phyloP scores from a whole-genome alignment of 352 stramenopile species.

The Phytophthora agathidicida region DNA sequence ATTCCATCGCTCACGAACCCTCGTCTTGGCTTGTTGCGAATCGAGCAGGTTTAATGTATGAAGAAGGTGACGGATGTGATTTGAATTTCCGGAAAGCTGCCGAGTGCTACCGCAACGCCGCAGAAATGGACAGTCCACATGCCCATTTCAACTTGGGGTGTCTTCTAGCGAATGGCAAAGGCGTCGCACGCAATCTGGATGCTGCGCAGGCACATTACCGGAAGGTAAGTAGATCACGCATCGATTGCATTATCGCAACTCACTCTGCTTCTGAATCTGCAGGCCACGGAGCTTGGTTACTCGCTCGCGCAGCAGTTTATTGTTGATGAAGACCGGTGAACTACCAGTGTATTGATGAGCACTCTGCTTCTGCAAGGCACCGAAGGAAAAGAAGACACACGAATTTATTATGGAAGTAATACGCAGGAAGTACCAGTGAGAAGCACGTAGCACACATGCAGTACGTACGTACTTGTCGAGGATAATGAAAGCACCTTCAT shows the following conservation, averaged over 20 bases:
- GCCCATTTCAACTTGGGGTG: conserved; percentile 84
- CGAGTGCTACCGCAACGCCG: conserved; percentile 59
- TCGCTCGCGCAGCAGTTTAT: conserved; percentile 63
- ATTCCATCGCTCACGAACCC: conserved; percentile 1
- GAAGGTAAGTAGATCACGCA: conserved; percentile 36
- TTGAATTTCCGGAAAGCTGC: conserved; percentile 65
- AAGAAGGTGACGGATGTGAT: conserved; percentile 79
- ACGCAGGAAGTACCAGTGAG: conserved; percentile 26
- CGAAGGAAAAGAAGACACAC: conserved; percentile 28
- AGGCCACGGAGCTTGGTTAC: conserved; percentile 67
- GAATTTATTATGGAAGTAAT: conserved; percentile 47
- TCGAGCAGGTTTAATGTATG: conserved; percentile 59
- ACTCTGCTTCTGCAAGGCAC: conserved; percentile 19
- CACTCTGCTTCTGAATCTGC: neutral
- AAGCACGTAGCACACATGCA: conserved; percentile 28
- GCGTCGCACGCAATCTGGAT: conserved; percentile 57
- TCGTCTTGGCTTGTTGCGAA: neutral
- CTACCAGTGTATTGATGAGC: conserved; percentile 4
- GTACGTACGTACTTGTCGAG: conserved; percentile 26
- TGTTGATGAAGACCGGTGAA: conserved; percentile 16
- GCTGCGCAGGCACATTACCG: conserved; percentile 70
- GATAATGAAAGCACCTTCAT: conserved; percentile 4
- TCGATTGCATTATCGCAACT: neutral
- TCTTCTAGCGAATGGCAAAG: conserved; percentile 66
- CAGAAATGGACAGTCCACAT: conserved; percentile 52